Evolutionary conservation across 1,284 basidiomycete genomes (phyloP).

Genomic region (Microbotryomycetes sp.): DNA sequence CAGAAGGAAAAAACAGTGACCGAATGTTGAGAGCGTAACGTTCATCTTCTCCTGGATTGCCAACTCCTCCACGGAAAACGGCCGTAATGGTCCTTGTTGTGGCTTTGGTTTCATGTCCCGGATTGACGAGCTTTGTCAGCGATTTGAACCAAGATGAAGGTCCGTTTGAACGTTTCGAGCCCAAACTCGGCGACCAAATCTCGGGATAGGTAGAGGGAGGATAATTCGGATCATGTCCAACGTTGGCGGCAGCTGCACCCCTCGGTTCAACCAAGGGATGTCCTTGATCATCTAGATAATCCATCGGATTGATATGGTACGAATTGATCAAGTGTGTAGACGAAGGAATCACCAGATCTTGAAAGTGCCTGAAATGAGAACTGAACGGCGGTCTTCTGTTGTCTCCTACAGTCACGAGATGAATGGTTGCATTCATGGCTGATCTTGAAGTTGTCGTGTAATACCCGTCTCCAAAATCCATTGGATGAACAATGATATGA

Average conservation of each 20-base stretch:
- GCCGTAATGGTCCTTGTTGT: constrained; percentile 8
- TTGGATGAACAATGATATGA: constrained; percentile 24
- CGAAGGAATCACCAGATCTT: constrained; percentile 26
- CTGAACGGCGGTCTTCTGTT: constrained; percentile 17
- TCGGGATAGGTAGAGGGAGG: constrained; percentile 3
- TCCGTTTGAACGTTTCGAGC: neutral
- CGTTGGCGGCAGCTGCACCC: neutral
- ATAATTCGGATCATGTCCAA: neutral
- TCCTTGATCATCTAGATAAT: constrained; percentile 19
- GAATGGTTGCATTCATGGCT: constrained; percentile 25
- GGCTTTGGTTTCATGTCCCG: neutral
- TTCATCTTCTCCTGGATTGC: constrained; percentile 11
- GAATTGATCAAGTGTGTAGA: constrained; percentile 28
- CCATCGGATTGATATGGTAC: constrained; percentile 24
- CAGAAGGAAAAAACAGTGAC: constrained; percentile 24
- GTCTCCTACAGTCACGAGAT: constrained; percentile 29
- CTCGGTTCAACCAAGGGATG: constrained; percentile 2
- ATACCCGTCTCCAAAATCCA: constrained; percentile 27
- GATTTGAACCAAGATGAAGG: neutral
- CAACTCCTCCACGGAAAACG: constrained; percentile 28
- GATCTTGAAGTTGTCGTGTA: constrained; percentile 17
- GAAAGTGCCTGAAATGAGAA: constrained; percentile 12
- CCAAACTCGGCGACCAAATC: constrained; percentile 14
- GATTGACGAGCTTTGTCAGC: neutral
- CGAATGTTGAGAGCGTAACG: constrained; percentile 21